Percentiles rank a stretch among this genome's conserved stretches.
Conservation (phyloP, 2,329 filamentous ascomycete species). For the Fusarium sp. region DNA sequence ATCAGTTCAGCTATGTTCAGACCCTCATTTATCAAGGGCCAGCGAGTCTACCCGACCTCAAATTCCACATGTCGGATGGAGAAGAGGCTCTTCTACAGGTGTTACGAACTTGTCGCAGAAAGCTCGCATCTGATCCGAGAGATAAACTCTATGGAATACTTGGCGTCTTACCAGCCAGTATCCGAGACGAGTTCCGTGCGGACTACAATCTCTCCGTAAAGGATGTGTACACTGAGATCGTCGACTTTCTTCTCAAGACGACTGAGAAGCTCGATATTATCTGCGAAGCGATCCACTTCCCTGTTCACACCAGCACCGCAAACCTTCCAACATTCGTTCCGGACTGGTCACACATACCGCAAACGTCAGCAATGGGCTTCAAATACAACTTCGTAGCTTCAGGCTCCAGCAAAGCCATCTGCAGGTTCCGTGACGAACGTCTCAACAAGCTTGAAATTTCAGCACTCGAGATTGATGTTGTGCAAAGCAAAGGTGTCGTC, state of each 20-base stretch:
- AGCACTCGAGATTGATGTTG: not conserved
- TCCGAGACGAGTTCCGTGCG: not conserved
- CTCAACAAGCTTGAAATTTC: constrained; percentile 26
- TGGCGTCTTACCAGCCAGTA: not conserved
- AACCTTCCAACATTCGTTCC: constrained; percentile 22
- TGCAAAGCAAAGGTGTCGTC: constrained; percentile 5
- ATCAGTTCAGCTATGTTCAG: constrained; percentile 14
- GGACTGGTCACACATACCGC: constrained; percentile 23
- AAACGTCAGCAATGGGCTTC: constrained; percentile 13
- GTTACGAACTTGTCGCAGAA: constrained; percentile 5
- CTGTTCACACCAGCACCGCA: not conserved
- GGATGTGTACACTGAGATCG: constrained; percentile 20
- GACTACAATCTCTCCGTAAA: constrained; percentile 20
- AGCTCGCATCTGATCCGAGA: constrained; percentile 13
- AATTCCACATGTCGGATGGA: not conserved
- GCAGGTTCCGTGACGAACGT: constrained; percentile 1
- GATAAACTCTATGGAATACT: constrained; percentile 21
- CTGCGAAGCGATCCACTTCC: constrained; percentile 20
- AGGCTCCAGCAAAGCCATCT: not conserved
- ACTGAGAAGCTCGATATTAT: constrained; percentile 13
- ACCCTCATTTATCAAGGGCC: constrained; percentile 15
- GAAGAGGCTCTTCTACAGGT: constrained; percentile 11
- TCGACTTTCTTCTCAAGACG: constrained; percentile 23
- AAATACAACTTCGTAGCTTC: constrained; percentile 15
- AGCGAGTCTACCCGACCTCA: not conserved